phyloP scores from a whole-genome alignment of 305 asterid genomes.

The Fraxinus sp. region DNA sequence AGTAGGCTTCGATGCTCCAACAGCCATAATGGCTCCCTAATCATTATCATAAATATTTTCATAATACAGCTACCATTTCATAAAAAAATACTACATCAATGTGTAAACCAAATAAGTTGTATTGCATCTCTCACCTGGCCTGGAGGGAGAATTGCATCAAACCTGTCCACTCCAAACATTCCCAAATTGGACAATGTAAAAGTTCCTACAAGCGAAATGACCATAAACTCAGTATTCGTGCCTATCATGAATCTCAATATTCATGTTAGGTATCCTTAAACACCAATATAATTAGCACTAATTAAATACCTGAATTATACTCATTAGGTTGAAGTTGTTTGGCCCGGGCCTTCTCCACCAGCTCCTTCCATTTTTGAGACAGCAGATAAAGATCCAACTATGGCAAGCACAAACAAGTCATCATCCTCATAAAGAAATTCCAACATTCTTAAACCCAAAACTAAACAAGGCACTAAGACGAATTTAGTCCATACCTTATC shows the following conservation, averaged over 20 bases:
- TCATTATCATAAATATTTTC: constrained; percentile 25
- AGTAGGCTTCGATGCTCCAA: constrained; percentile 89
- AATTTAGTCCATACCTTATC: constrained; percentile 59
- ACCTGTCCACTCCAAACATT: constrained; percentile 95
- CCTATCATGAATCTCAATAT: constrained; percentile 1
- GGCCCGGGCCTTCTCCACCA: constrained; percentile 90
- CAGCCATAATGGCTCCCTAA: constrained; percentile 99
- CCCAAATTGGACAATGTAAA: constrained; percentile 90
- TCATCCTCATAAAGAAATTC: constrained; percentile 7
- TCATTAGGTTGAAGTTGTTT: constrained; percentile 97
- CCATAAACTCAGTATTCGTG: constrained; percentile 12
- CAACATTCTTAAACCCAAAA: background rate
- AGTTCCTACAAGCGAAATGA: constrained; percentile 56
- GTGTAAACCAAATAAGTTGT: background rate
- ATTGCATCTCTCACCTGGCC: constrained; percentile 64
- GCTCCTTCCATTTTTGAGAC: constrained; percentile 93
- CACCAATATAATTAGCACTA: background rate
- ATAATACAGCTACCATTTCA: background rate
- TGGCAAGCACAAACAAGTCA: constrained; percentile 29
- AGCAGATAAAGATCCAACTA: constrained; percentile 92
- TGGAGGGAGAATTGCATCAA: constrained; percentile 98
- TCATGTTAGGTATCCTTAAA: background rate
- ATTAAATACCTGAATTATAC: constrained; percentile 69
- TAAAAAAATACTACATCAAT: background rate
- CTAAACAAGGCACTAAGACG: constrained; percentile 2